A percentile compares a stretch with the other conserved stretches of the same genome.
phyloP scores from a whole-genome alignment of 164 flowering plant genomes.

The Amborella trichopoda region DNA sequence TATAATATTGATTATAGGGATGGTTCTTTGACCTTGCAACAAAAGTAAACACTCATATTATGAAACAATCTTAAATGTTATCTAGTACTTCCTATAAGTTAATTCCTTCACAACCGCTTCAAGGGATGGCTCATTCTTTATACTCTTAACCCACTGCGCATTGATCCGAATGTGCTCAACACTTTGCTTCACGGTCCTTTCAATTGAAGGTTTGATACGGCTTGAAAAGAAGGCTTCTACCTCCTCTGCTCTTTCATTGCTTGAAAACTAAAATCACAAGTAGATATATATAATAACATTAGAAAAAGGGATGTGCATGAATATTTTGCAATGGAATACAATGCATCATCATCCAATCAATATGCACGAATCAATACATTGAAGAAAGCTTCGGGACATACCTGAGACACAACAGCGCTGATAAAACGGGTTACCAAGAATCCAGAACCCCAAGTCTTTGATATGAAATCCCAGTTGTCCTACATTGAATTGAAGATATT shows the following conservation, averaged over 20 bases:
- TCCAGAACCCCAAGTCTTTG: slow-evolving; percentile 64
- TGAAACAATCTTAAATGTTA: no score
- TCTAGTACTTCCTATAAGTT: slow-evolving; percentile 32
- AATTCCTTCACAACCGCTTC: slow-evolving; percentile 43
- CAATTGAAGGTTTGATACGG: slow-evolving; percentile 41
- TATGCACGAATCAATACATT: neutral
- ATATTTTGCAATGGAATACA: neutral
- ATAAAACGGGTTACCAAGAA: slow-evolving; percentile 65
- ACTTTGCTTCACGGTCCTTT: slow-evolving; percentile 94
- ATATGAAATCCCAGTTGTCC: slow-evolving; percentile 78
- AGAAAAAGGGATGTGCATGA: neutral
- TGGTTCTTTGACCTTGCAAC: no score
- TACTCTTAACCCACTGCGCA: slow-evolving; percentile 61
- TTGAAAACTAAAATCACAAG: slow-evolving; percentile 48
- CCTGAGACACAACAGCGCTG: slow-evolving; percentile 66
- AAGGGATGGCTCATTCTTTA: slow-evolving; percentile 50
- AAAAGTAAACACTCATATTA: no score
- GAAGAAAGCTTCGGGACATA: slow-evolving; percentile 10
- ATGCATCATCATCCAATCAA: neutral
- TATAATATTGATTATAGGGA: no score
- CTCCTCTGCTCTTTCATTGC: slow-evolving; percentile 63
- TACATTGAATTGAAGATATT: no score
- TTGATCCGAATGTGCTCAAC: slow-evolving; percentile 72
- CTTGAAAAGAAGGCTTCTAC: slow-evolving; percentile 63
- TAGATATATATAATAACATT: neutral